Conservation (phyloP, 768 basidiomycete species). For the Lactarius deliciosus region DNA sequence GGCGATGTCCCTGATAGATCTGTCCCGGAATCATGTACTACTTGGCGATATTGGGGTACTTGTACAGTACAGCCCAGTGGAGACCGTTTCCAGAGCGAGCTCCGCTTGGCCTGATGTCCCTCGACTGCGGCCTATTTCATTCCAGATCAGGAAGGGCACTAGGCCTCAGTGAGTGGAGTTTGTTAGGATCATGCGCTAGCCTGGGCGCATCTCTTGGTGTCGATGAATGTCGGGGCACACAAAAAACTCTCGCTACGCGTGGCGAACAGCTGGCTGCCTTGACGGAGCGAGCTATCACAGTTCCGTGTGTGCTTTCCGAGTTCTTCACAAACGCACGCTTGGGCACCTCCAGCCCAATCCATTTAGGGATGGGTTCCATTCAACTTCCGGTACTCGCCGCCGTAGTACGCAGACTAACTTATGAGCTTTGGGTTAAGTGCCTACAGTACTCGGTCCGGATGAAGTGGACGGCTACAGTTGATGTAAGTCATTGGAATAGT, state of each 20-base stretch:
- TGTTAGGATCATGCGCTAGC: background rate
- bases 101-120: constrained; percentile 78
- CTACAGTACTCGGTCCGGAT: background rate
- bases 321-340: constrained; percentile 90
- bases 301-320: constrained; percentile 86
- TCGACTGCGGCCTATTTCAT: constrained; percentile 98
- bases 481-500: background rate
- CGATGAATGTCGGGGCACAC: constrained; percentile 85
- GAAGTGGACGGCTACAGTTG: background rate
- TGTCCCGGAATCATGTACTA: constrained; percentile 97
- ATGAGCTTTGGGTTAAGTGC: too few species aligned
- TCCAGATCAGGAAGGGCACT: constrained; percentile 69
- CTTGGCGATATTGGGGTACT: constrained; percentile 88
- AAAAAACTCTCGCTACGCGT: constrained; percentile 74
- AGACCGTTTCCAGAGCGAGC: constrained; percentile 70
- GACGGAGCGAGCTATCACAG: constrained; percentile 97
- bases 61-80: constrained; percentile 68
- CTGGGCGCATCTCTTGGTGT: constrained; percentile 71
- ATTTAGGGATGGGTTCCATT: background rate
- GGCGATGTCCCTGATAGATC: constrained; percentile 33
- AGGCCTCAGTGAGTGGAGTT: constrained; percentile 8
- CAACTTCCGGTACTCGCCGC: background rate
- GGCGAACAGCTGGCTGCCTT: constrained; percentile 80
- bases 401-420: background rate
- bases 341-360: constrained; percentile 57